Conservation (phyloP, 352 stramenopile genomes). For the Stramenopiles sp. region DNA sequence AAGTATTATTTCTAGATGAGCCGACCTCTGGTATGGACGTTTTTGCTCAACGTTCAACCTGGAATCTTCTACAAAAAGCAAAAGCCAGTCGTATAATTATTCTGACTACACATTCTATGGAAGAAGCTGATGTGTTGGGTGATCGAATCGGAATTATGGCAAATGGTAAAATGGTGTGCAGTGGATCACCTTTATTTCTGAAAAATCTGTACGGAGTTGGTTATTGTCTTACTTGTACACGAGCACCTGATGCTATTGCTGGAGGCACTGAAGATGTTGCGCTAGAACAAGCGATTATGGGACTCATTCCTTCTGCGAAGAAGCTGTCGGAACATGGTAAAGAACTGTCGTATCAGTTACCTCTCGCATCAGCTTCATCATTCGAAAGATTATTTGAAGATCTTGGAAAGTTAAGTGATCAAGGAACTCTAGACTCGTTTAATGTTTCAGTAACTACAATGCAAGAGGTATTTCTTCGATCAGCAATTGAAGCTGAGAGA, state of each 20-base stretch:
- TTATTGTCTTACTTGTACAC: conserved; percentile 12
- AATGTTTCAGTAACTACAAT: conserved; percentile 89
- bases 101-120: conserved; percentile 46
- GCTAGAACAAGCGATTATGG: conserved; percentile 11
- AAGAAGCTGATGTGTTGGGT: conserved; percentile 50
- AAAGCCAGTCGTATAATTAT: conserved; percentile 28
- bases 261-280: background rate
- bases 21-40: conserved; percentile 25
- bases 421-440: conserved; percentile 18
- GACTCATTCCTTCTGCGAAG: conserved; percentile 11
- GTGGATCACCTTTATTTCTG: conserved; percentile 16
- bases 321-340: conserved; percentile 16
- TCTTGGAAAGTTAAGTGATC: conserved; percentile 22
- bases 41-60: conserved; percentile 20
- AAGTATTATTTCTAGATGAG: conserved; percentile 19
- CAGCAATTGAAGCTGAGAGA: no score
- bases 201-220: conserved; percentile 14
- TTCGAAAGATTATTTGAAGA: conserved; percentile 32
- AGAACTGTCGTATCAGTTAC: conserved; percentile 30
- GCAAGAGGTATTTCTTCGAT: conserved; percentile 86
- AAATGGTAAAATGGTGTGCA: conserved; percentile 40
- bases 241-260: background rate
- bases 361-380: conserved; percentile 21
- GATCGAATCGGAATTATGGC: conserved; percentile 51
- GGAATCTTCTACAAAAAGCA: conserved; percentile 33